These are phyloP conservation scores for Dionaea muscipula DNA, from an alignment of 179 eudicot species.

Conservation along the genomic window DNA sequence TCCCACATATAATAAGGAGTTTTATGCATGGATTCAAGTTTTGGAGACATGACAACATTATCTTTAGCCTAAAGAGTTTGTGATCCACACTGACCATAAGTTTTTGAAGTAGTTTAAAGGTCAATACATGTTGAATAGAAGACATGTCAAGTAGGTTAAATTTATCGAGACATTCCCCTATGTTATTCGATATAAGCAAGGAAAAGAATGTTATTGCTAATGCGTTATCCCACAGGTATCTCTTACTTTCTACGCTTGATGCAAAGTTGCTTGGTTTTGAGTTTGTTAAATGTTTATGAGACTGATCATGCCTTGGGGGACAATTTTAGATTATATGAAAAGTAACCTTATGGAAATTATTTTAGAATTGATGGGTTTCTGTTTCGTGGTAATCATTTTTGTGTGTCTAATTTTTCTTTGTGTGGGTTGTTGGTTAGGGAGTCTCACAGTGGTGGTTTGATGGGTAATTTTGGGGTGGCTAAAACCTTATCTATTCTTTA, in stretches of 20 bases:
- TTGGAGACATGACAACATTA: background rate
- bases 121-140: background rate
- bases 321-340: background rate
- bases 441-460: no score
- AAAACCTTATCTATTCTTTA: background rate
- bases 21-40: conserved; percentile 1
- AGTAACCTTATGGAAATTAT: background rate
- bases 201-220: background rate
- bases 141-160: background rate
- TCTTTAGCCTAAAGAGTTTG: no score
- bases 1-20: conserved; percentile 5
- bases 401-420: background rate
- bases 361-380: conserved; percentile 5
- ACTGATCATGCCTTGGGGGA: background rate
- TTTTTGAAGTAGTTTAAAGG: no score
- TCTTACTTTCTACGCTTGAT: background rate
- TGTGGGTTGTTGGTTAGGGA: background rate
- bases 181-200: background rate
- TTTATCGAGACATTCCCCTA: background rate
- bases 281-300: background rate
- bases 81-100: no score
- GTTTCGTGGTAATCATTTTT: background rate
- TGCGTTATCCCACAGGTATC: background rate
- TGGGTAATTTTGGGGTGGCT: background rate
- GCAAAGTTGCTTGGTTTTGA: no score